Conservation (phyloP, 2,329 filamentous ascomycete genomes). For the Alternaria brassicae region DNA sequence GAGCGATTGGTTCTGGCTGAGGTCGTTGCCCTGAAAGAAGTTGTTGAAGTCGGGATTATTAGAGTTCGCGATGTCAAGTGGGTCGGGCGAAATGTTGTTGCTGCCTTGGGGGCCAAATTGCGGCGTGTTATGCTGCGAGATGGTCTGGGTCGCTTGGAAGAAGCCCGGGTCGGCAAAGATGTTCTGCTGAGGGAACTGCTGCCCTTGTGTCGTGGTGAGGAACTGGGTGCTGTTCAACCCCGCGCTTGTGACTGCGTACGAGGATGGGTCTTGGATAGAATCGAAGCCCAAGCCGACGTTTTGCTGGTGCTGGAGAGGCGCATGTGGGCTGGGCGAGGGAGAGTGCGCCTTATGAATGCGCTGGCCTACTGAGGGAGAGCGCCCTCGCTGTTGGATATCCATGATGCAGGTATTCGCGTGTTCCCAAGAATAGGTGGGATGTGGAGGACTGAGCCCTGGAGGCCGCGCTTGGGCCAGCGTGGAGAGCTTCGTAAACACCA, state of each 20-base stretch:
- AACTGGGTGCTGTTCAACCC: constrained; percentile 48
- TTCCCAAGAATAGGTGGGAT: constrained; percentile 40
- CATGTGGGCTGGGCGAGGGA: constrained; percentile 68
- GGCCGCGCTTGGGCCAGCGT: constrained; percentile 31
- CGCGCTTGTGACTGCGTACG: constrained; percentile 41
- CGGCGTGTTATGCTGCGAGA: constrained; percentile 64
- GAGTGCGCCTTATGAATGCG: constrained; percentile 71
- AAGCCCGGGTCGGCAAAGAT: constrained; percentile 53
- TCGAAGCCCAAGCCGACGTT: constrained; percentile 60
- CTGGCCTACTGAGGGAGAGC: constrained; percentile 67
- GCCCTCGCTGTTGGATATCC: constrained; percentile 61
- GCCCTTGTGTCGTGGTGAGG: constrained; percentile 57
- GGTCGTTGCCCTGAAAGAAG: constrained; percentile 65
- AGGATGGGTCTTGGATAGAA: constrained; percentile 53
- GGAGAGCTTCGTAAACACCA: constrained; percentile 13
- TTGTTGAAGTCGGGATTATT: constrained; percentile 48
- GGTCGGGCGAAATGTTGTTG: constrained; percentile 47
- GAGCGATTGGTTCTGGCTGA: constrained; percentile 63
- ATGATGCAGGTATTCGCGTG: constrained; percentile 58
- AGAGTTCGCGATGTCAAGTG: constrained; percentile 43
- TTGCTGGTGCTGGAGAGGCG: constrained; percentile 59
- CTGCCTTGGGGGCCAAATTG: constrained; percentile 50
- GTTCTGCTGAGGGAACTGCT: constrained; percentile 52
- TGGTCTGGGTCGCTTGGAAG: constrained; percentile 48
- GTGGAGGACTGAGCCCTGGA: constrained; percentile 21